These are phyloP conservation scores for Xylaria sp. DNA, from an alignment of 2,329 filamentous ascomycete species.

Conservation along the genomic window DNA sequence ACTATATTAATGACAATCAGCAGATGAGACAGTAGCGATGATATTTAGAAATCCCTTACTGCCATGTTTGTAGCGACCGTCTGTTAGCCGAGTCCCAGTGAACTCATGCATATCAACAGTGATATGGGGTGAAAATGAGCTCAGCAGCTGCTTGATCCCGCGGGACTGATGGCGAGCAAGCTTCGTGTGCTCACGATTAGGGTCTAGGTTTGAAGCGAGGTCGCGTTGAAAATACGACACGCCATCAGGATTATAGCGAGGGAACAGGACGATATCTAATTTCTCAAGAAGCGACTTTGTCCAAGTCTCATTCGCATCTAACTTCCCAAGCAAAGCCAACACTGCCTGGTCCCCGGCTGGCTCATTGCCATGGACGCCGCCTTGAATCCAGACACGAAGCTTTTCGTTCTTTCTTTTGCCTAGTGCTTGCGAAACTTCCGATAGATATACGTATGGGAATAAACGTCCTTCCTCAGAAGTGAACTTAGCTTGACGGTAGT, in stretches of 20 bases:
- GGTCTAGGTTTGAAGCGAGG: slow-evolving; percentile 45
- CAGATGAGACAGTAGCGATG: neutral
- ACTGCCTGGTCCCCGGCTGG: slow-evolving; percentile 45
- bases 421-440: slow-evolving; percentile 14
- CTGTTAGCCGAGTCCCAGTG: slow-evolving; percentile 43
- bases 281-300: slow-evolving; percentile 40
- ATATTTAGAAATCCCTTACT: slow-evolving; percentile 20
- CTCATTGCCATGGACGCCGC: slow-evolving; percentile 46
- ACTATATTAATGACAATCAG: slow-evolving; percentile 30
- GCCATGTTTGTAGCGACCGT: slow-evolving; percentile 46
- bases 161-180: slow-evolving; percentile 47
- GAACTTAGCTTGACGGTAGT: slow-evolving; percentile 45
- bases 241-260: slow-evolving; percentile 46
- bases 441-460: slow-evolving; percentile 44
- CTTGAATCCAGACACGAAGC: slow-evolving; percentile 47
- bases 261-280: slow-evolving; percentile 43
- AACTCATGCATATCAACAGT: slow-evolving; percentile 51
- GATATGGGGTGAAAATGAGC: slow-evolving; percentile 47
- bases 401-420: slow-evolving; percentile 29
- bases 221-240: slow-evolving; percentile 46
- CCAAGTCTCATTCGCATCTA: slow-evolving; percentile 43
- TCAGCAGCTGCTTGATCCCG: slow-evolving; percentile 47
- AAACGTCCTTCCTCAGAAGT: slow-evolving; percentile 47
- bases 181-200: slow-evolving; percentile 48
- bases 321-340: slow-evolving; percentile 44